Evolutionary conservation across 495 filamentous ascomycete genomes (phyloP).

Genomic region (Clavariopsis aquatica): DNA sequence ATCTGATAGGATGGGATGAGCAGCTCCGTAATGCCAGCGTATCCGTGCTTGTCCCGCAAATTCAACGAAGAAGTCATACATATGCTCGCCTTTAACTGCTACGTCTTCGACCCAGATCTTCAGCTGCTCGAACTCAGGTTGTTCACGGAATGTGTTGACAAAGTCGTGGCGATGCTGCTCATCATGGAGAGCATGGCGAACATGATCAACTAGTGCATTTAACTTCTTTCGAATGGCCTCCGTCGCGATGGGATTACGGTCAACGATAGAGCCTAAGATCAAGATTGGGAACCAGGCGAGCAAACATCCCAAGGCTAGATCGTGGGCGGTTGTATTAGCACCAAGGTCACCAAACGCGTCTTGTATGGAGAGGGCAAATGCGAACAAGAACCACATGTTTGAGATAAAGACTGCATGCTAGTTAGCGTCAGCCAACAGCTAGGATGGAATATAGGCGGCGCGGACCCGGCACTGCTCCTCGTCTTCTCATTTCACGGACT

Average conservation of each 20-base stretch:
- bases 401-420: not conserved
- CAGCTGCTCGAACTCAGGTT: not conserved
- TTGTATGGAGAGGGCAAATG: not conserved
- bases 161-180: not conserved
- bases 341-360: not conserved
- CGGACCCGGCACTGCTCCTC: not conserved
- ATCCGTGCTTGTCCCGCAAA: slow-evolving; percentile 55
- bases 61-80: not conserved
- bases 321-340: not conserved
- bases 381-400: not conserved
- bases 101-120: not conserved
- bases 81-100: not conserved
- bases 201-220: not conserved
- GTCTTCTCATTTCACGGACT: not conserved
- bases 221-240: not conserved
- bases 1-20: slow-evolving; percentile 31
- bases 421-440: not conserved
- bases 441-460: not conserved
- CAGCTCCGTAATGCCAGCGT: slow-evolving; percentile 51
- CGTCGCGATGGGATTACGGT: slow-evolving; percentile 4
- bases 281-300: slow-evolving; percentile 10
- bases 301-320: not conserved
- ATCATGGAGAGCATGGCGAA: not conserved
- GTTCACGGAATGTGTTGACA: not conserved
- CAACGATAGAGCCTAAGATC: slow-evolving; percentile 6